Evolutionary conservation across 169 alveolate species (phyloP).

Genomic region (Plasmodium inui): DNA sequence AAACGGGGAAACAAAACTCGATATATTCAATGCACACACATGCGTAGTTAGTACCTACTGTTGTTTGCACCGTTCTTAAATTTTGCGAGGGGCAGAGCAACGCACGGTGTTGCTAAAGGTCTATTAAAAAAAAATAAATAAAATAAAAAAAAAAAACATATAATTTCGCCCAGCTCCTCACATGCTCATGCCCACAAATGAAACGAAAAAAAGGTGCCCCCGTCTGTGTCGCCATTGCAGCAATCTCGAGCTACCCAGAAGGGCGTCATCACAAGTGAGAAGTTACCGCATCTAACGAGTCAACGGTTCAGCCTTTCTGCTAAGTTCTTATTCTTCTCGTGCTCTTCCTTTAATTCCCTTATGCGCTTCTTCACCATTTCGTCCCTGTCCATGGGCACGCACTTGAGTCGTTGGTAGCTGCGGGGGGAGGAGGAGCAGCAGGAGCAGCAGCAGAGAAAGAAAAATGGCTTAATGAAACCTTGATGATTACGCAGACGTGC

Average conservation of each 20-base stretch:
- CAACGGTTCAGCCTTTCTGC: constrained; percentile 52
- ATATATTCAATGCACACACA: neutral
- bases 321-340: constrained; percentile 60
- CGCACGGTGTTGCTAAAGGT: neutral
- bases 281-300: neutral
- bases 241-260: neutral
- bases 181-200: neutral
- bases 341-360: constrained; percentile 45
- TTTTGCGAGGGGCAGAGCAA: neutral
- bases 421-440: neutral
- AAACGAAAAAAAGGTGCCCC: neutral
- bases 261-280: neutral
- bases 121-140: neutral
- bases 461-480: neutral
- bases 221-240: neutral
- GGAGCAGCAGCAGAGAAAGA: no score
- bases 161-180: neutral
- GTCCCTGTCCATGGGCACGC: constrained; percentile 79
- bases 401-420: constrained; percentile 79
- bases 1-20: neutral
- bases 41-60: neutral
- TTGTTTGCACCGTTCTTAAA: neutral
- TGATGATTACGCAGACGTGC: neutral
- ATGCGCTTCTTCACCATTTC: constrained; percentile 72
- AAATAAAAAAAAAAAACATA: neutral